Evolutionary conservation across 2,329 filamentous ascomycete species (phyloP).

Genomic region (Sporothrix inflata): DNA sequence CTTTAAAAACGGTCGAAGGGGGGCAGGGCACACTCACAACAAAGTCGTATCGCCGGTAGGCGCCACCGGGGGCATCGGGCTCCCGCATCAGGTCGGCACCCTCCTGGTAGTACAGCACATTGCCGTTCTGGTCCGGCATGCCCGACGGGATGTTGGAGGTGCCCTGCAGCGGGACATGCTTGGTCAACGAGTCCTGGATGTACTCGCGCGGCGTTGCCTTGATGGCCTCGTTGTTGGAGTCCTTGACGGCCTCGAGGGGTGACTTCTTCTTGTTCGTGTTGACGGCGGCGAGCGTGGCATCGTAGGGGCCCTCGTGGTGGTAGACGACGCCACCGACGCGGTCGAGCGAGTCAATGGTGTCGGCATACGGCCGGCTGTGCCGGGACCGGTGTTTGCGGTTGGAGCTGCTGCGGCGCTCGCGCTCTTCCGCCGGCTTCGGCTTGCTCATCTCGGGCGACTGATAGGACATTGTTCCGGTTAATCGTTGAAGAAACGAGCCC

Average conservation of each 20-base stretch:
- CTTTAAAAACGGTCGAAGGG: no score
- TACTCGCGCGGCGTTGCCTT: slow-evolving; percentile 80
- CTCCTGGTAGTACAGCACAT: slow-evolving; percentile 77
- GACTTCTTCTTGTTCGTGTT: slow-evolving; percentile 67
- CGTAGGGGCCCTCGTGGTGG: slow-evolving; percentile 90
- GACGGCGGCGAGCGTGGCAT: slow-evolving; percentile 75
- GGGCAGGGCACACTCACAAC: slow-evolving; percentile 57
- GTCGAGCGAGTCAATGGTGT: slow-evolving; percentile 82
- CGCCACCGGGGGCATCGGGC: slow-evolving; percentile 65
- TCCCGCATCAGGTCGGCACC: slow-evolving; percentile 86
- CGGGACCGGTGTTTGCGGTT: slow-evolving; percentile 56
- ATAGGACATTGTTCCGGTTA: slow-evolving; percentile 18
- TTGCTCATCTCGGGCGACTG: slow-evolving; percentile 12
- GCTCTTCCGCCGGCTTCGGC: slow-evolving; percentile 1
- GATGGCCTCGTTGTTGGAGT: slow-evolving; percentile 75
- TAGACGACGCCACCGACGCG: slow-evolving; percentile 62
- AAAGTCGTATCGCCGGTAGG: slow-evolving; percentile 76
- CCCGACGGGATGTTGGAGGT: slow-evolving; percentile 78
- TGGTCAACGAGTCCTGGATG: slow-evolving; percentile 71
- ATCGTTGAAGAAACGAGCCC: slow-evolving; percentile 14
- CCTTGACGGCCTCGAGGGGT: slow-evolving; percentile 75
- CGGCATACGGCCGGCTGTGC: slow-evolving; percentile 68
- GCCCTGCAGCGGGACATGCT: slow-evolving; percentile 80
- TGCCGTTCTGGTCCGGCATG: slow-evolving; percentile 66
- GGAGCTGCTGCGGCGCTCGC: slow-evolving; percentile 14